Evolutionary conservation across 345 rosid species (phyloP).

Genomic region (Populus tremula): DNA sequence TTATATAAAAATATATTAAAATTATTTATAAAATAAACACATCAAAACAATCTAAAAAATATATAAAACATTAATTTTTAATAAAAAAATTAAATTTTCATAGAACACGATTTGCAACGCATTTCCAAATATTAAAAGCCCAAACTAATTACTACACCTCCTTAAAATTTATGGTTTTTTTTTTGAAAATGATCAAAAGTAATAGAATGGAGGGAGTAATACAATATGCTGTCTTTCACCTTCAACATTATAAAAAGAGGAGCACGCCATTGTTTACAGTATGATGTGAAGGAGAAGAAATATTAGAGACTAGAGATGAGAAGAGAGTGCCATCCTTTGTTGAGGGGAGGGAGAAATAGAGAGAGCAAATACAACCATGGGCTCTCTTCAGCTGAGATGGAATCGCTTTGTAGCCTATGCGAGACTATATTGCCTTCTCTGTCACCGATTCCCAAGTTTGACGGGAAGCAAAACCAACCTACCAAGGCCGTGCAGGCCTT

Average conservation of each 20-base stretch:
- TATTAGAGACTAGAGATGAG: constrained; percentile 9
- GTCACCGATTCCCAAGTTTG: not conserved
- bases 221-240: not conserved
- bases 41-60: too few relatives aligned
- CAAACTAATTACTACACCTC: too few relatives aligned
- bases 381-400: constrained; percentile 50
- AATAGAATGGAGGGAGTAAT: not conserved
- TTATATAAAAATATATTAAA: too few relatives aligned
- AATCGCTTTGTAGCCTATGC: constrained; percentile 48
- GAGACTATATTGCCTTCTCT: constrained; percentile 55
- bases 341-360: constrained; percentile 26
- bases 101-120: too few relatives aligned
- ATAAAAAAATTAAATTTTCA: too few relatives aligned
- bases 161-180: too few relatives aligned
- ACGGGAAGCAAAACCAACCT: constrained; percentile 17
- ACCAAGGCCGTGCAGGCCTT: constrained; percentile 36
- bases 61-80: too few relatives aligned
- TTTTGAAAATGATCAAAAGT: too few relatives aligned
- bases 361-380: constrained; percentile 29
- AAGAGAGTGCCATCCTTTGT: constrained; percentile 33
- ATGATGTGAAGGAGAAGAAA: not conserved
- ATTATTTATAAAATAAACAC: too few relatives aligned
- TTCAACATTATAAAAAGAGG: not conserved
- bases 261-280: not conserved
- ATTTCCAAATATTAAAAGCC: too few relatives aligned